These are phyloP conservation scores for Pseudocercospora fijiensis DNA, from an alignment of 2,329 filamentous ascomycete species.

Conservation along the genomic window DNA sequence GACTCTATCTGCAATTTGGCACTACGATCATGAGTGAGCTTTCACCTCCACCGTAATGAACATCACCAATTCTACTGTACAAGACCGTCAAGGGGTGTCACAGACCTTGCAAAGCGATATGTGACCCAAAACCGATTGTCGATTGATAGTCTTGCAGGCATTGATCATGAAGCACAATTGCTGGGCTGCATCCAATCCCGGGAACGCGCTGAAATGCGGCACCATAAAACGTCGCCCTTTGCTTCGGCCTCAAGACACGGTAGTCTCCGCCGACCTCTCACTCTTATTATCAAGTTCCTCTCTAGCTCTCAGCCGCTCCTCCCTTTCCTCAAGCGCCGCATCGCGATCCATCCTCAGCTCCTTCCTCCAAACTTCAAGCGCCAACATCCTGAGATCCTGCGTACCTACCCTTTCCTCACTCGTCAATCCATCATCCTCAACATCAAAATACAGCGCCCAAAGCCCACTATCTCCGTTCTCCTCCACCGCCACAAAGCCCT, in stretches of 20 bases:
- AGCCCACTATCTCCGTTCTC: slow-evolving; percentile 38
- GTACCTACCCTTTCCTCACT: slow-evolving; percentile 28
- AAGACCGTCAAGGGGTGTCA: not conserved
- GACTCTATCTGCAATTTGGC: too few relatives aligned
- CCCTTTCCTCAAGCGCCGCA: slow-evolving; percentile 30
- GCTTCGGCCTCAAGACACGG: slow-evolving; percentile 12
- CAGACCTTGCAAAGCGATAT: too few relatives aligned
- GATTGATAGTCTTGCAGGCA: not conserved
- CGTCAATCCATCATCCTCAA: slow-evolving; percentile 47
- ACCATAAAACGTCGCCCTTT: not conserved
- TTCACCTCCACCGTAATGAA: not conserved
- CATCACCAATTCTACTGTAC: not conserved
- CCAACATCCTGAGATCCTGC: slow-evolving; percentile 33
- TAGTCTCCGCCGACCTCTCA: slow-evolving; percentile 11
- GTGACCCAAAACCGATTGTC: too few relatives aligned
- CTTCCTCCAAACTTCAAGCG: slow-evolving; percentile 35
- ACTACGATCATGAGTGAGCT: not conserved
- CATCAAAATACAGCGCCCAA: slow-evolving; percentile 56
- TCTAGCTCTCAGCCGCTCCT: slow-evolving; percentile 28
- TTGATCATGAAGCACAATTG: not conserved
- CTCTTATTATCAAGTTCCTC: slow-evolving; percentile 14
- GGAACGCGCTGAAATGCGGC: not conserved
- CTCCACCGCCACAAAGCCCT: slow-evolving; percentile 58
- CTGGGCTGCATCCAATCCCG: not conserved
- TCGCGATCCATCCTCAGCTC: slow-evolving; percentile 31